Percentiles rank a stretch among this genome's conserved stretches.
Conservation (phyloP, 768 basidiomycete species). For the Austroboletus eburneus region DNA sequence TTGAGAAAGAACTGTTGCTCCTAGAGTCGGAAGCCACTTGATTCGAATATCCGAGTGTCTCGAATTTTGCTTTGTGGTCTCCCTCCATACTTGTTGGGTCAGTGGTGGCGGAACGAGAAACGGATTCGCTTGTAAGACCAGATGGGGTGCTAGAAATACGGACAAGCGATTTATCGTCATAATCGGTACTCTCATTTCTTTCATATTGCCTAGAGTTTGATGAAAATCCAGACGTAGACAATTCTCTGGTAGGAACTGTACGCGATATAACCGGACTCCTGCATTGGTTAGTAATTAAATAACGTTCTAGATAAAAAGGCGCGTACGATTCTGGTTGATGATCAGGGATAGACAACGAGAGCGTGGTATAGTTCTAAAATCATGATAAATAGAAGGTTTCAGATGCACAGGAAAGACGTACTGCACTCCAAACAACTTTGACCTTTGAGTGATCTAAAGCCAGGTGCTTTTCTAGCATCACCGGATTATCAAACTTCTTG, state of each 20-base stretch:
- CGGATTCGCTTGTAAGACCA: conserved; percentile 4
- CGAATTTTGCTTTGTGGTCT: conserved; percentile 21
- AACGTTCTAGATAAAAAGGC: neutral
- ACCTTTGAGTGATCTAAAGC: conserved; percentile 46
- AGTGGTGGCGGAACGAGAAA: conserved; percentile 2
- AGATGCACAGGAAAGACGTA: conserved; percentile 8
- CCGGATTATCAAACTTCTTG: conserved; percentile 37
- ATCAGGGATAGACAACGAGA: conserved; percentile 18
- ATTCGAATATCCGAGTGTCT: conserved; percentile 1
- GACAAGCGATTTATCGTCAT: conserved; percentile 3
- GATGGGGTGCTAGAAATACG: conserved; percentile 14
- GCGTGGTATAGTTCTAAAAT: conserved; percentile 13
- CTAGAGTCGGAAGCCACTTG: neutral
- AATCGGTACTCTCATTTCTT: neutral
- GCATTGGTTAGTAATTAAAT: neutral
- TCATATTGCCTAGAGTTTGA: neutral
- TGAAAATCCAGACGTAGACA: conserved; percentile 4
- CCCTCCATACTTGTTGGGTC: conserved; percentile 13
- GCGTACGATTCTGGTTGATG: conserved; percentile 11
- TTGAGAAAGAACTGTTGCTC: conserved; percentile 1
- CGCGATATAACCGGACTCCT: conserved; percentile 4
- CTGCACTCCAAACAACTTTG: conserved; percentile 35
- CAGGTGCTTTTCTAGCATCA: conserved; percentile 47
- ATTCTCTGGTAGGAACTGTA: conserved; percentile 1
- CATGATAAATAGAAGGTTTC: neutral